A percentile compares a stretch with the other conserved stretches of the same genome.
Evolutionary conservation across 306 rosid genomes (phyloP).

Genomic region (Prosopis cineraria): DNA sequence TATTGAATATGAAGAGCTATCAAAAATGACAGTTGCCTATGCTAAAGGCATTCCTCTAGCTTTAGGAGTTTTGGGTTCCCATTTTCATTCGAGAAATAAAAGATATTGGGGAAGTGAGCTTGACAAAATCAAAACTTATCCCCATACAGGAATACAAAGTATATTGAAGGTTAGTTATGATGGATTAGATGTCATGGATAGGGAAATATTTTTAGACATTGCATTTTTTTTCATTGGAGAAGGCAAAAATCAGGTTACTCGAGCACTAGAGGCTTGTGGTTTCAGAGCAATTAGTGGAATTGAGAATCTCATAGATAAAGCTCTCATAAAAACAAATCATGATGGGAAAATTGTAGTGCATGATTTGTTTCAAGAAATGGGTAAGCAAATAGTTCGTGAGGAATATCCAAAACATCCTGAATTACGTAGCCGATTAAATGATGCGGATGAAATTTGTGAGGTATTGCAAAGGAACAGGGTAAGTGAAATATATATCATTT

Average conservation of each 20-base stretch:
- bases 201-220: not conserved
- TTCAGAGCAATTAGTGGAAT: not conserved
- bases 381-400: not conserved
- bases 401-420: no score
- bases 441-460: not conserved
- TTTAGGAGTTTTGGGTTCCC: not conserved
- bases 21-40: not conserved
- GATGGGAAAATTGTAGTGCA: not conserved
- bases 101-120: not conserved
- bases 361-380: not conserved
- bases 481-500: not conserved
- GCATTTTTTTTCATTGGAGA: not conserved
- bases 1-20: not conserved
- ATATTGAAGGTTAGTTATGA: not conserved
- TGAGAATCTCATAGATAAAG: not conserved
- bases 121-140: not conserved
- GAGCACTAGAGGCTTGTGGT: not conserved
- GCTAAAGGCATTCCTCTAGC: not conserved
- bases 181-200: not conserved
- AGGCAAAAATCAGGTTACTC: no score
- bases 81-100: not conserved
- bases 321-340: fast-evolving
- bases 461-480: not conserved
- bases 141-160: not conserved
- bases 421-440: no score